phyloP scores from a whole-genome alignment of 2,329 filamentous ascomycete species.

The Chaetomiaceae sp. region DNA sequence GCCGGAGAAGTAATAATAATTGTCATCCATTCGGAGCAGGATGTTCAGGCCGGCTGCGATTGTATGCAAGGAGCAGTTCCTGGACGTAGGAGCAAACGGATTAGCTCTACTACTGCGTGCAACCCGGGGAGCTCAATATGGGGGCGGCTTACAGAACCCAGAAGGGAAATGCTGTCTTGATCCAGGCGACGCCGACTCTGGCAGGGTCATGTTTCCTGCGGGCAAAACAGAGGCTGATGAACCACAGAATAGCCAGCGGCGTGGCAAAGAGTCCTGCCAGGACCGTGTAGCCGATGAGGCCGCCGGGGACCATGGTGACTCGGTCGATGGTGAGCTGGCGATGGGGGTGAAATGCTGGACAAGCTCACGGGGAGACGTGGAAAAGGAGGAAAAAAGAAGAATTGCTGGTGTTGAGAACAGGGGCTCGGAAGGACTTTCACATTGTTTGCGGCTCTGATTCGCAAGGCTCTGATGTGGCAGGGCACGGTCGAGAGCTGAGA shows the following conservation, averaged over 20 bases:
- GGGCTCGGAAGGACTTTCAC: no score
- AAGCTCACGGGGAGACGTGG: background rate
- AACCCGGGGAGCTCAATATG: no score
- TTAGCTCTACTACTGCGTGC: no score
- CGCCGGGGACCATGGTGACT: background rate
- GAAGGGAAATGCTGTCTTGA: conserved; percentile 21
- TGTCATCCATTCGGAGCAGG: background rate
- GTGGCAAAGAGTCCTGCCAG: conserved; percentile 20
- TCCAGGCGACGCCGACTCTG: conserved; percentile 20
- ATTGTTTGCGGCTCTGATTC: no score
- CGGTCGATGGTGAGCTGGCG: no score
- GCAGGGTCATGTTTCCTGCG: conserved; percentile 24
- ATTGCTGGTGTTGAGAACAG: no score
- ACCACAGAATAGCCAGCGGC: conserved; percentile 23
- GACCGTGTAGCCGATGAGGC: conserved; percentile 6
- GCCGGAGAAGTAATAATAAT: background rate
- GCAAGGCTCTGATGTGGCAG: no score
- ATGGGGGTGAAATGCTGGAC: no score
- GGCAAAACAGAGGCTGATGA: conserved; percentile 20
- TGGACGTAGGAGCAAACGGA: no score
- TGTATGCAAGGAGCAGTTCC: background rate
- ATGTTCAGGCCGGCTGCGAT: background rate
- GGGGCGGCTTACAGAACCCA: conserved; percentile 19
- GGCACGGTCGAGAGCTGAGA: no score
- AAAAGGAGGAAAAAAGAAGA: background rate